Evolutionary conservation across 164 flowering plant genomes (phyloP).

Genomic region (Pachysandra terminalis): DNA sequence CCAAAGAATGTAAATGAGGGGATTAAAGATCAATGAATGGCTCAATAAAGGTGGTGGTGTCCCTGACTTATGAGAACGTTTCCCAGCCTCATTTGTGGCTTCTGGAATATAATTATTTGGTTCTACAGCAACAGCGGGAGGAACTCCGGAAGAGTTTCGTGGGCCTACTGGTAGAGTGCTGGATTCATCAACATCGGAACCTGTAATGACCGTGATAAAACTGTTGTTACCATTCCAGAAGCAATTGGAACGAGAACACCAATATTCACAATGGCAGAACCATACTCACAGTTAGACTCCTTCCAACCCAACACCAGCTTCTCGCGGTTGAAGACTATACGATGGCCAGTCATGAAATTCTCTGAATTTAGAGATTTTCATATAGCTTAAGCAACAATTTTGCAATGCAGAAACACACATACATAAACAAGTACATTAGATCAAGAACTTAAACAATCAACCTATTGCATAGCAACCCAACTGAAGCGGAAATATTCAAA

Average conservation of each 20-base stretch:
- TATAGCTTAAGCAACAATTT: not conserved
- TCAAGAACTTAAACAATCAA: too few relatives aligned
- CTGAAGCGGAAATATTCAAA: not conserved
- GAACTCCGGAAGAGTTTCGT: conserved; percentile 13
- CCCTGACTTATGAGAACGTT: conserved; percentile 18
- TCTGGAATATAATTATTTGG: conserved; percentile 28
- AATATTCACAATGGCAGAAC: not conserved
- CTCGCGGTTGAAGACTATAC: conserved; percentile 74
- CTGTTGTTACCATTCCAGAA: not conserved
- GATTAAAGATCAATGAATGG: not conserved
- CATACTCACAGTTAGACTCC: conserved; percentile 64
- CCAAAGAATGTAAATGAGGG: not conserved
- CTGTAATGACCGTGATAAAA: conserved; percentile 20
- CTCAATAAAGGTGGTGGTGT: conserved; percentile 15
- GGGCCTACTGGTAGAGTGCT: conserved; percentile 25
- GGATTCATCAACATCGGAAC: conserved; percentile 24
- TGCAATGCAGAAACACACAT: too few relatives aligned
- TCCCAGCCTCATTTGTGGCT: conserved; percentile 26
- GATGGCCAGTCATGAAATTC: conserved; percentile 90
- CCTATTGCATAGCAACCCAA: too few relatives aligned
- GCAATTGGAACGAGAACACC: not conserved
- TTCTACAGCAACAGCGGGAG: conserved; percentile 33
- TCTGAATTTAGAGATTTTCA: conserved; percentile 40
- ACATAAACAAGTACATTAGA: too few relatives aligned
- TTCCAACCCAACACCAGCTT: conserved; percentile 74